Conservation (phyloP, 768 basidiomycete genomes). For the Fibroporia radiculosa region DNA sequence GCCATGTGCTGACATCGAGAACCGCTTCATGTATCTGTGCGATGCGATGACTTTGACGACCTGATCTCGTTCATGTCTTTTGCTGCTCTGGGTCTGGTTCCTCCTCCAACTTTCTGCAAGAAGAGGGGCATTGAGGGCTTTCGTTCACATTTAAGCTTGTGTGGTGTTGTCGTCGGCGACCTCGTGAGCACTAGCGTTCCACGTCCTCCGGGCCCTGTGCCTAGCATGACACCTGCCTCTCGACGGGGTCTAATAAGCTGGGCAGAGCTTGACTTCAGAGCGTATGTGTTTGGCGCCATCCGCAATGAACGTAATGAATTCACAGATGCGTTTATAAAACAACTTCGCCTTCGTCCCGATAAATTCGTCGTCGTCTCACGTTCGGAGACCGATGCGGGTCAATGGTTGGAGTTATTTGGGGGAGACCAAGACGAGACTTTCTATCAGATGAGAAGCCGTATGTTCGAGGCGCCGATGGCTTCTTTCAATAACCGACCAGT, state of each 20-base stretch:
- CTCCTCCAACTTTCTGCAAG: neutral
- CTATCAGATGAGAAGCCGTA: neutral
- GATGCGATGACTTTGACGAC: conserved; percentile 3
- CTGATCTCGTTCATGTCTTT: neutral
- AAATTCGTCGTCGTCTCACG: neutral
- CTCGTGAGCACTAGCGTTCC: neutral
- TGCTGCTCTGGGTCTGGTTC: neutral
- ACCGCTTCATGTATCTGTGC: neutral
- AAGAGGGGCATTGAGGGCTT: too few relatives aligned
- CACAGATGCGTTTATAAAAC: neutral
- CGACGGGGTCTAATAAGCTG: neutral
- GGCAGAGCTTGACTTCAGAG: neutral
- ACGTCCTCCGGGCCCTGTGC: neutral
- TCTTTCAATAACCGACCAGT: neutral
- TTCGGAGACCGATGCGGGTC: neutral
- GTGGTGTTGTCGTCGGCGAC: neutral
- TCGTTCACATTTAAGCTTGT: neutral
- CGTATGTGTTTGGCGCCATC: conserved; percentile 2
- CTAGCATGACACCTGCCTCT: neutral
- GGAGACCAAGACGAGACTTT: conserved; percentile 1
- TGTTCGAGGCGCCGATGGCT: neutral
- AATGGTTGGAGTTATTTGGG: neutral
- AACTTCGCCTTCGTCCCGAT: conserved; percentile 1
- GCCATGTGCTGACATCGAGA: neutral
- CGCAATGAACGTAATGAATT: neutral